These are phyloP conservation scores for Mesembryanthemum crystallinum DNA, from an alignment of 148 eudicot genomes.

Conservation along the genomic window DNA sequence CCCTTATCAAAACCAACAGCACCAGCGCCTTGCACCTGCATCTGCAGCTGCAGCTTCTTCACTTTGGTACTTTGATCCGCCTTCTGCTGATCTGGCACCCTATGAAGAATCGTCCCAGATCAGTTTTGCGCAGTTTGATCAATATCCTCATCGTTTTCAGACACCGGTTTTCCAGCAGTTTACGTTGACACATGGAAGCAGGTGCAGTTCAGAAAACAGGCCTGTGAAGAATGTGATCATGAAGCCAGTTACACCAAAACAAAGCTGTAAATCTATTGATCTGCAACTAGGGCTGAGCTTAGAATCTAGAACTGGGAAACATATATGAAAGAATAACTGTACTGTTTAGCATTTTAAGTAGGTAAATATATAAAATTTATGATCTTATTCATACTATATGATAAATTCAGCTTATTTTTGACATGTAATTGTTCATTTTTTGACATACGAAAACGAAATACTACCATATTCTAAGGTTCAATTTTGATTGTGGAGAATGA, in stretches of 20 bases:
- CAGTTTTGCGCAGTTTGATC: slow-evolving; percentile 43
- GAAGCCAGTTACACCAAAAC: slow-evolving; percentile 30
- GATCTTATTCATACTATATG: not conserved
- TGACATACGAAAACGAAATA: not conserved
- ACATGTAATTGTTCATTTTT: too few species aligned
- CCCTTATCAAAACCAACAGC: slow-evolving; percentile 31
- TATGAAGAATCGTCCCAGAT: slow-evolving; percentile 53
- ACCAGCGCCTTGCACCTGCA: slow-evolving; percentile 13
- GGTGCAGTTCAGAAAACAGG: slow-evolving; percentile 27
- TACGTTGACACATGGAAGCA: slow-evolving; percentile 50
- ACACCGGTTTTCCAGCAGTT: slow-evolving; percentile 29
- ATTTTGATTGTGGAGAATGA: not conserved
- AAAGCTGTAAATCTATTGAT: slow-evolving; percentile 47
- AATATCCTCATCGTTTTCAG: not conserved
- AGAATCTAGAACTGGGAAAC: slow-evolving; percentile 20
- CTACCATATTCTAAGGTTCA: not conserved
- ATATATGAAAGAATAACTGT: not conserved
- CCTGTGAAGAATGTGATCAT: slow-evolving; percentile 2
- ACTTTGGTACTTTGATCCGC: slow-evolving; percentile 37
- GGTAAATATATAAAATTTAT: not conserved
- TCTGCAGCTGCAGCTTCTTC: slow-evolving; percentile 10
- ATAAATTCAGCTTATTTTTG: not conserved
- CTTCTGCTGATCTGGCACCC: slow-evolving; percentile 21
- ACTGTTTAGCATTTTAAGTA: not conserved
- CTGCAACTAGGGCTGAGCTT: slow-evolving; percentile 62